These are phyloP conservation scores for Aurifilum marmelostoma DNA, from an alignment of 2,329 filamentous ascomycete genomes.

Conservation along the genomic window DNA sequence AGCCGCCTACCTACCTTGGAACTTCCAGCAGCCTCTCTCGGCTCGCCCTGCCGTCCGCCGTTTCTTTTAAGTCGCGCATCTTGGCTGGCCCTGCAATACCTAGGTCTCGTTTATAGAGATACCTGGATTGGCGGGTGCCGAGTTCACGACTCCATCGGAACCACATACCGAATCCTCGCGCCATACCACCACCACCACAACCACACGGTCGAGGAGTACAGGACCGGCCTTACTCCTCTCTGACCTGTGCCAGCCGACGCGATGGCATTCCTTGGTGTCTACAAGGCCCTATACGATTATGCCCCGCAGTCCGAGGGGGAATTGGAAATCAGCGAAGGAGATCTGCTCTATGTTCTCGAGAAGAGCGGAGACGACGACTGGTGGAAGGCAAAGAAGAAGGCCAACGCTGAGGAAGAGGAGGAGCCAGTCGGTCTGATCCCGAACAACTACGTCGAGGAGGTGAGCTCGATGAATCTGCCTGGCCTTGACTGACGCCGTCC, in stretches of 20 bases:
- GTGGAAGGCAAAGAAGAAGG: slow-evolving; percentile 97
- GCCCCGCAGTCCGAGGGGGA: slow-evolving; percentile 83
- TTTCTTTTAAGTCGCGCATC: slow-evolving; percentile 13
- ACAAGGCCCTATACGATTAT: slow-evolving; percentile 92
- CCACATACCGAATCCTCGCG: background rate
- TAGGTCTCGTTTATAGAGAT: background rate
- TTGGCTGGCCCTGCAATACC: slow-evolving; percentile 14
- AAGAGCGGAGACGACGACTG: slow-evolving; percentile 79
- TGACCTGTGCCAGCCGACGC: slow-evolving; percentile 29
- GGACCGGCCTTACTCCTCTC: background rate
- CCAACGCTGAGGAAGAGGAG: slow-evolving; percentile 80
- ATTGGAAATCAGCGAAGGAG: slow-evolving; percentile 81
- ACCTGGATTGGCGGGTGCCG: slow-evolving; percentile 1
- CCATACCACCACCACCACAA: background rate
- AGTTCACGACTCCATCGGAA: background rate
- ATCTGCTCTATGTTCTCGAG: slow-evolving; percentile 85
- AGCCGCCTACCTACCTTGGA: slow-evolving; percentile 2
- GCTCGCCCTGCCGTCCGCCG: slow-evolving; percentile 19
- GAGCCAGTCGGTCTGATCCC: slow-evolving; percentile 90
- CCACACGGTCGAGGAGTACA: slow-evolving; percentile 13
- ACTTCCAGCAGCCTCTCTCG: slow-evolving; percentile 17
- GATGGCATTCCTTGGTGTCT: slow-evolving; percentile 94
- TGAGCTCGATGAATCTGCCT: slow-evolving; percentile 49
- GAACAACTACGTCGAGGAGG: slow-evolving; percentile 94
- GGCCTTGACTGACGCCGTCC: background rate